A percentile compares a stretch with the other conserved stretches of the same genome.
phyloP scores from a whole-genome alignment of 2,329 filamentous ascomycete genomes.

The Dactylellina parvicollis region DNA sequence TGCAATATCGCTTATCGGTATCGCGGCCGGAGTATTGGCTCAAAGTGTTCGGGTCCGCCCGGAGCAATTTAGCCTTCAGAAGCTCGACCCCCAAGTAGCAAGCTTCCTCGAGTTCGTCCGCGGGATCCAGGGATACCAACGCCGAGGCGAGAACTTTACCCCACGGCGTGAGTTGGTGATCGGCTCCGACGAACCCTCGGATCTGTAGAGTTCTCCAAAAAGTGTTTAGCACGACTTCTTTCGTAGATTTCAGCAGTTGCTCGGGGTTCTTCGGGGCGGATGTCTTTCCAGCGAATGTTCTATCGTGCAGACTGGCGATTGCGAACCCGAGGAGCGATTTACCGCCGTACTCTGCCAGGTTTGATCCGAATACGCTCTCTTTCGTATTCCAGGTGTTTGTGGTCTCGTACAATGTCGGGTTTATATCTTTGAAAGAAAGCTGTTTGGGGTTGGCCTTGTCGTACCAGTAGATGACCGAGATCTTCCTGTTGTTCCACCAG shows the following conservation, averaged over 20 bases:
- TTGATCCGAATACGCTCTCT: constrained; percentile 65
- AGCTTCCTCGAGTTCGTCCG: constrained; percentile 75
- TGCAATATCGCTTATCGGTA: constrained; percentile 78
- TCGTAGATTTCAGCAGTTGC: constrained; percentile 68
- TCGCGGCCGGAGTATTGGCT: constrained; percentile 64
- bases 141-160: constrained; percentile 80
- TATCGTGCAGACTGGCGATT: constrained; percentile 74
- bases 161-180: constrained; percentile 84
- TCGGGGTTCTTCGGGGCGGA: constrained; percentile 68
- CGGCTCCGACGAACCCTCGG: constrained; percentile 81
- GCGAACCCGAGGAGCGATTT: constrained; percentile 66
- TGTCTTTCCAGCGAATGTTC: constrained; percentile 75
- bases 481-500: constrained; percentile 81
- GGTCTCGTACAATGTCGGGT: constrained; percentile 67
- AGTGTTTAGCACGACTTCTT: constrained; percentile 78
- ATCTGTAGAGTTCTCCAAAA: constrained; percentile 91
- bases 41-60: constrained; percentile 71
- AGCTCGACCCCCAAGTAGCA: constrained; percentile 87
- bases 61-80: constrained; percentile 79
- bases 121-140: constrained; percentile 70
- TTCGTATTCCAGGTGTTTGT: constrained; percentile 78
- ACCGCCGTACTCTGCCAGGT: background rate
- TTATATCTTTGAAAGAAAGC: constrained; percentile 71
- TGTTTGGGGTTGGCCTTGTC: constrained; percentile 74
- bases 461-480: constrained; percentile 85